Conservation (phyloP, 2,329 filamentous ascomycete genomes). For the Thelonectria olida region DNA sequence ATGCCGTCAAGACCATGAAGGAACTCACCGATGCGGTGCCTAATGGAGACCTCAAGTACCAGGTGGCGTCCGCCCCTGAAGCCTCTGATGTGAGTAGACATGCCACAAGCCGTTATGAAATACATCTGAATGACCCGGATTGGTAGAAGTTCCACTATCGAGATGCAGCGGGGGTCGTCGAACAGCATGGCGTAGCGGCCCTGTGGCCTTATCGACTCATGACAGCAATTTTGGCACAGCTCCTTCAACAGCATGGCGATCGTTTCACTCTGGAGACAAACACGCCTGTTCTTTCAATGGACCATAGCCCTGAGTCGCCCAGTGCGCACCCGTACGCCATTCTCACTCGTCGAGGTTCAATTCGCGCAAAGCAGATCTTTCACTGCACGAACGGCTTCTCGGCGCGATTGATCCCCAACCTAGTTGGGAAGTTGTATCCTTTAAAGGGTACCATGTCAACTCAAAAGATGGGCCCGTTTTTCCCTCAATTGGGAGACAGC, state of each 20-base stretch:
- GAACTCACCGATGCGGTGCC: slow-evolving; percentile 20
- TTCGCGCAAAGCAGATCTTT: slow-evolving; percentile 58
- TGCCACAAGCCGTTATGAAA: neutral
- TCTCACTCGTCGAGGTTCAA: slow-evolving; percentile 54
- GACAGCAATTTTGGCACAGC: slow-evolving; percentile 48
- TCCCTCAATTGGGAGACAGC: slow-evolving; percentile 38
- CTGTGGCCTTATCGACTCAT: slow-evolving; percentile 60
- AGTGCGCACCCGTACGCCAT: slow-evolving; percentile 49
- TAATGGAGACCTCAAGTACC: slow-evolving; percentile 21
- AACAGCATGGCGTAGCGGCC: slow-evolving; percentile 53
- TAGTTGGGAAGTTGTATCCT: slow-evolving; percentile 54
- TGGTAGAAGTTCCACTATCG: slow-evolving; percentile 16
- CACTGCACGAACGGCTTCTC: slow-evolving; percentile 66
- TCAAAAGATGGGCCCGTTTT: slow-evolving; percentile 49
- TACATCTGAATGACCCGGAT: neutral
- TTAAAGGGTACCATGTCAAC: slow-evolving; percentile 58
- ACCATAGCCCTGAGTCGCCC: slow-evolving; percentile 26
- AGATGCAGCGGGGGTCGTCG: slow-evolving; percentile 41
- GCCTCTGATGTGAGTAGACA: slow-evolving; percentile 26
- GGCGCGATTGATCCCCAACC: slow-evolving; percentile 57
- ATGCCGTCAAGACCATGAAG: neutral
- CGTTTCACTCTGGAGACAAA: slow-evolving; percentile 48
- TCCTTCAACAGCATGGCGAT: slow-evolving; percentile 42
- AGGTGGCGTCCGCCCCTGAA: neutral
- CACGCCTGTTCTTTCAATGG: slow-evolving; percentile 43